phyloP scores from a whole-genome alignment of 306 rosid genomes.

The Cicer arietinum region DNA sequence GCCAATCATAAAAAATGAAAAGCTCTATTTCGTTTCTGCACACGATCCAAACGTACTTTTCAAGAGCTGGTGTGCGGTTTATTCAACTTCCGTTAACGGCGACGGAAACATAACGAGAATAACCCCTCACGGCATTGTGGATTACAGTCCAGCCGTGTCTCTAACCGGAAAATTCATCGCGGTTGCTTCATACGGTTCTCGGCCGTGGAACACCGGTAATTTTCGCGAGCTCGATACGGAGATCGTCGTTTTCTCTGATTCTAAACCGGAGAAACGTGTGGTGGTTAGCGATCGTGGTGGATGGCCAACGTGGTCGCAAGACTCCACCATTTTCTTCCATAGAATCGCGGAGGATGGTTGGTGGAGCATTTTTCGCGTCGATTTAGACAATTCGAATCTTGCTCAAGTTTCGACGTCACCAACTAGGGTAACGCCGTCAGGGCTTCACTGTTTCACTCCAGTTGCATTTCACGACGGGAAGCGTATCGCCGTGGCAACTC shows the following conservation, averaged over 20 bases:
- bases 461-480: slow-evolving; percentile 68
- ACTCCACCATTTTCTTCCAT: slow-evolving; percentile 67
- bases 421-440: slow-evolving; percentile 70
- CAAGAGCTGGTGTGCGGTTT: slow-evolving; percentile 70
- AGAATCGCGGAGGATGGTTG: slow-evolving; percentile 73
- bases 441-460: slow-evolving; percentile 83
- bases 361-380: slow-evolving; percentile 79
- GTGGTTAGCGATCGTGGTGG: slow-evolving; percentile 66
- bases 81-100: slow-evolving; percentile 37
- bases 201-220: slow-evolving; percentile 60
- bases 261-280: slow-evolving; percentile 48
- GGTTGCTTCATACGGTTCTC: slow-evolving; percentile 79
- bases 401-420: slow-evolving; percentile 27
- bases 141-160: slow-evolving; percentile 78
- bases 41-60: slow-evolving; percentile 56
- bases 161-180: slow-evolving; percentile 64
- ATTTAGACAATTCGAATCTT: slow-evolving; percentile 38
- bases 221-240: slow-evolving; percentile 66
- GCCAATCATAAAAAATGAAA: slow-evolving; percentile 54
- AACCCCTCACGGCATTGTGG: slow-evolving; percentile 63
- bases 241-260: slow-evolving; percentile 56
- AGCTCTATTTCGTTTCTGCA: slow-evolving; percentile 71
- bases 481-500: slow-evolving; percentile 73
- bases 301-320: slow-evolving; percentile 91
- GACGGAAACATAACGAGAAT: slow-evolving; percentile 45